These are phyloP conservation scores for Spencermartinsiella europaea DNA, from an alignment of 805 yeast genomes.

Conservation along the genomic window DNA sequence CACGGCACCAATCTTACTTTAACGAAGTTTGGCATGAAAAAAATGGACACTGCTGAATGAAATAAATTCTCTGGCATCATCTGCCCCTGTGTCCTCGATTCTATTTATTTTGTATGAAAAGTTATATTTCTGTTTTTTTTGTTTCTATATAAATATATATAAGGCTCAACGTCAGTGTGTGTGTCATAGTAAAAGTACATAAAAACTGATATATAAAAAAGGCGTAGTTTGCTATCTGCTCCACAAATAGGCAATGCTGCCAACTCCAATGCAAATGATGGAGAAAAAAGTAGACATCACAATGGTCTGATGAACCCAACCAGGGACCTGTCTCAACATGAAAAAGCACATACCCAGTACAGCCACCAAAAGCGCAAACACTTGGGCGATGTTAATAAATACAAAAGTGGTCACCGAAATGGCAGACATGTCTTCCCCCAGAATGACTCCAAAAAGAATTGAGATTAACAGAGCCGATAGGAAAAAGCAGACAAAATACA, in stretches of 20 bases:
- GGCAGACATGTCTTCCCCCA: conserved; percentile 30
- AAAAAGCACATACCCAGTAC: conserved; percentile 43
- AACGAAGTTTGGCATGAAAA: conserved; percentile 36
- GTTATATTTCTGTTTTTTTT: background rate
- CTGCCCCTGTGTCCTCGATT: no score
- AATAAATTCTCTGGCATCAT: no score
- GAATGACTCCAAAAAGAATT: conserved; percentile 41
- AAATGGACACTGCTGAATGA: conserved; percentile 12
- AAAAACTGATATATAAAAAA: no score
- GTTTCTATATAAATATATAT: background rate
- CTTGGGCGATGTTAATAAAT: conserved; percentile 38
- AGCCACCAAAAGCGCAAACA: conserved; percentile 39
- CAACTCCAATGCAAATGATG: conserved; percentile 40
- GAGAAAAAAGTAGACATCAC: conserved; percentile 41
- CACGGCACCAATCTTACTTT: conserved; percentile 65
- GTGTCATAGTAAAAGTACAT: no score
- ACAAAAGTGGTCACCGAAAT: conserved; percentile 25
- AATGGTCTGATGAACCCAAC: conserved; percentile 38
- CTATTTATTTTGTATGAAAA: background rate
- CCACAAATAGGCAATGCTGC: conserved; percentile 35
- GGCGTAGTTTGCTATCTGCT: background rate
- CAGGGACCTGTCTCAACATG: conserved; percentile 38
- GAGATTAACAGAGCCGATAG: conserved; percentile 40
- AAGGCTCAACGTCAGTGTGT: no score
- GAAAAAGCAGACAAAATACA: conserved; percentile 39